These are phyloP conservation scores for Cicer judaicum DNA, from an alignment of 306 rosid genomes.

Conservation along the genomic window DNA sequence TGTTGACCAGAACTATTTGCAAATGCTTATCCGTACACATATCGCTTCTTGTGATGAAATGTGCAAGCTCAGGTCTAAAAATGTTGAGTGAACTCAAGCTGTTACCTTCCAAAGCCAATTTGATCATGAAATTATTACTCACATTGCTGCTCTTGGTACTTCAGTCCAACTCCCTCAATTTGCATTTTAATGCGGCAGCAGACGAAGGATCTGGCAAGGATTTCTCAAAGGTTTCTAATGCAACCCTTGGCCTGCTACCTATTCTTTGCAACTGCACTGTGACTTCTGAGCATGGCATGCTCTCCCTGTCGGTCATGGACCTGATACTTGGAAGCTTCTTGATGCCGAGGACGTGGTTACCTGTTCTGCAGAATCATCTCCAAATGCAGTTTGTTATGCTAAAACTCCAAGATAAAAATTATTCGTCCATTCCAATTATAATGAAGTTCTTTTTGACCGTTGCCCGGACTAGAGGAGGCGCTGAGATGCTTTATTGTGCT, in stretches of 20 bases:
- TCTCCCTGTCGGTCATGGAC: conserved; percentile 72
- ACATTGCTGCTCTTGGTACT: conserved; percentile 73
- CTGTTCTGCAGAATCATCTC: conserved; percentile 74
- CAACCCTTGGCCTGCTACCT: conserved; percentile 75
- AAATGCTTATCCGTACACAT: conserved; percentile 54
- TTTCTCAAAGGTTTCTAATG: conserved; percentile 67
- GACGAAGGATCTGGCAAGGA: conserved; percentile 57
- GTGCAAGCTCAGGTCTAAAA: conserved; percentile 73
- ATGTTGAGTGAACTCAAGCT: conserved; percentile 62
- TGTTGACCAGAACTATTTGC: conserved; percentile 60
- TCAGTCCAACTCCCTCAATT: conserved; percentile 56
- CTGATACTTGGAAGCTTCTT: conserved; percentile 71
- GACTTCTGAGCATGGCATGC: conserved; percentile 68
- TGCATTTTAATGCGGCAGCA: conserved; percentile 48
- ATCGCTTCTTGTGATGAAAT: conserved; percentile 65
- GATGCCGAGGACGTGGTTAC: conserved; percentile 82
- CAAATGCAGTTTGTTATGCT: conserved; percentile 67
- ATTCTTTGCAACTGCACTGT: conserved; percentile 72
- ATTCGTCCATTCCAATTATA: conserved; percentile 59
- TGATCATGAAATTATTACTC: conserved; percentile 63
- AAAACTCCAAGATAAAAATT: conserved; percentile 74
- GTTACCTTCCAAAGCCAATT: conserved; percentile 55
- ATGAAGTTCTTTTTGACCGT: conserved; percentile 88
- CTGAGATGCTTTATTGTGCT: conserved; percentile 76
- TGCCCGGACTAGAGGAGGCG: conserved; percentile 85